These are phyloP conservation scores for Mrakia gelida DNA, from an alignment of 768 basidiomycete species.

Conservation along the genomic window DNA sequence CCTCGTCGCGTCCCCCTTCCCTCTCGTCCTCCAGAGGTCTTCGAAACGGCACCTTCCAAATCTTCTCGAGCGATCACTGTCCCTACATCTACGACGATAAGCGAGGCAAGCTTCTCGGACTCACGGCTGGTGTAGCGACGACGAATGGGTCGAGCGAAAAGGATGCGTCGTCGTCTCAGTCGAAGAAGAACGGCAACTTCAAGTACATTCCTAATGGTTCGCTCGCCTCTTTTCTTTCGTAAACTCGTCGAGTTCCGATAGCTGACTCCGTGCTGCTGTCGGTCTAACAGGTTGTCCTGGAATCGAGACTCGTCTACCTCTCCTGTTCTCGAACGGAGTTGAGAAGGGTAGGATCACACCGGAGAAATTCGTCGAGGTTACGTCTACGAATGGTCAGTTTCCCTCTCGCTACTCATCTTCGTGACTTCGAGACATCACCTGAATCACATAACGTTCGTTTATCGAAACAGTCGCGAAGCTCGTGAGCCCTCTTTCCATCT, in stretches of 20 bases:
- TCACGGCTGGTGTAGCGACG: slow-evolving; percentile 34
- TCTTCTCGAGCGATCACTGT: slow-evolving; percentile 44
- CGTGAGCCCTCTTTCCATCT: background rate
- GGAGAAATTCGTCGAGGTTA: slow-evolving; percentile 45
- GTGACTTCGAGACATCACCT: background rate
- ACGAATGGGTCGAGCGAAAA: background rate
- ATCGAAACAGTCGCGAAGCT: background rate
- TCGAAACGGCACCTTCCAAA: slow-evolving; percentile 42
- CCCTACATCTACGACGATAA: slow-evolving; percentile 42
- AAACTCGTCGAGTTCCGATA: background rate
- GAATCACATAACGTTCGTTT: background rate
- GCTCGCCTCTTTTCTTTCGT: background rate
- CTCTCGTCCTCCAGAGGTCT: slow-evolving; percentile 28
- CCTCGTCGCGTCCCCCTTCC: background rate
- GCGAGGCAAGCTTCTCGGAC: slow-evolving; percentile 41
- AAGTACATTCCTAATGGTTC: slow-evolving; percentile 41
- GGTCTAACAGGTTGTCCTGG: slow-evolving; percentile 41
- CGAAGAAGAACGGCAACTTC: slow-evolving; percentile 42
- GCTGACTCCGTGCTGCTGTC: background rate
- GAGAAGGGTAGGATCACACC: slow-evolving; percentile 41
- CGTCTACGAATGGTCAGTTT: slow-evolving; percentile 38
- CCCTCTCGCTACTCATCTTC: background rate
- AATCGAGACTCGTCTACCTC: slow-evolving; percentile 44
- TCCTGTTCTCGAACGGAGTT: slow-evolving; percentile 44
- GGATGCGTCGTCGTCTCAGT: background rate